Conservation (phyloP, 371 early-diverging fungal species). For the Coemansia sp. region DNA sequence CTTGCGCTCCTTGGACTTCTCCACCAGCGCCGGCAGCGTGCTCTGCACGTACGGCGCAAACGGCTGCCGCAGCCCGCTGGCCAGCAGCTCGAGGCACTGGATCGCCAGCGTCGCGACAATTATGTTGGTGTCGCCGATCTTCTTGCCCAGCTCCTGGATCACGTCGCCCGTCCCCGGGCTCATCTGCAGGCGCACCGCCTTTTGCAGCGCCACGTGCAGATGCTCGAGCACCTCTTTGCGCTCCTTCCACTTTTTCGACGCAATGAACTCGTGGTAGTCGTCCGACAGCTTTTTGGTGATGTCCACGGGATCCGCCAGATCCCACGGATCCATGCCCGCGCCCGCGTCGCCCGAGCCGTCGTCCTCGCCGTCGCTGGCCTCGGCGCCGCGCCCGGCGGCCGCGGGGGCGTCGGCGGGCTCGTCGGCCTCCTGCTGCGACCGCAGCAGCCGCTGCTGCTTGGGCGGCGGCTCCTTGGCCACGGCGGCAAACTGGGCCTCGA, state of each 20-base stretch:
- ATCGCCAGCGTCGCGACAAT: slow-evolving; percentile 75
- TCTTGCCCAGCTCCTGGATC: slow-evolving; percentile 79
- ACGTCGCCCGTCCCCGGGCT: slow-evolving; percentile 77
- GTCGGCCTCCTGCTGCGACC: slow-evolving; percentile 69
- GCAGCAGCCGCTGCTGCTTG: slow-evolving; percentile 66
- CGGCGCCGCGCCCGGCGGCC: slow-evolving; percentile 45
- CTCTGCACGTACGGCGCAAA: slow-evolving; percentile 78
- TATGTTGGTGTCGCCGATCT: slow-evolving; percentile 87
- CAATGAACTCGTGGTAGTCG: slow-evolving; percentile 73
- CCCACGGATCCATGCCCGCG: slow-evolving; percentile 65
- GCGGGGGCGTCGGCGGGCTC: slow-evolving; percentile 55
- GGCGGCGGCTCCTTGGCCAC: slow-evolving; percentile 65
- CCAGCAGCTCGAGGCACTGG: slow-evolving; percentile 84
- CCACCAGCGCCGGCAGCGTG: slow-evolving; percentile 74
- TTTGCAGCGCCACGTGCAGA: slow-evolving; percentile 62
- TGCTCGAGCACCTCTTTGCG: slow-evolving; percentile 87
- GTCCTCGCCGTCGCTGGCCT: slow-evolving; percentile 29
- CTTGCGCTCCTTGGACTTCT: slow-evolving; percentile 94
- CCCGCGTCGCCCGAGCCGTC: slow-evolving; percentile 26
- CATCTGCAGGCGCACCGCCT: slow-evolving; percentile 76
- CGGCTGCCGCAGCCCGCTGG: slow-evolving; percentile 70
- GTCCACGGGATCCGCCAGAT: slow-evolving; percentile 88
- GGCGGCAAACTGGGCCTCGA: slow-evolving; percentile 78
- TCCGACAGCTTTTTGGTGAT: slow-evolving; percentile 79
- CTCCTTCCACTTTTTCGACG: slow-evolving; percentile 93